These are phyloP conservation scores for Lindgomyces ingoldianus DNA, from an alignment of 495 filamentous ascomycete genomes.

Conservation along the genomic window DNA sequence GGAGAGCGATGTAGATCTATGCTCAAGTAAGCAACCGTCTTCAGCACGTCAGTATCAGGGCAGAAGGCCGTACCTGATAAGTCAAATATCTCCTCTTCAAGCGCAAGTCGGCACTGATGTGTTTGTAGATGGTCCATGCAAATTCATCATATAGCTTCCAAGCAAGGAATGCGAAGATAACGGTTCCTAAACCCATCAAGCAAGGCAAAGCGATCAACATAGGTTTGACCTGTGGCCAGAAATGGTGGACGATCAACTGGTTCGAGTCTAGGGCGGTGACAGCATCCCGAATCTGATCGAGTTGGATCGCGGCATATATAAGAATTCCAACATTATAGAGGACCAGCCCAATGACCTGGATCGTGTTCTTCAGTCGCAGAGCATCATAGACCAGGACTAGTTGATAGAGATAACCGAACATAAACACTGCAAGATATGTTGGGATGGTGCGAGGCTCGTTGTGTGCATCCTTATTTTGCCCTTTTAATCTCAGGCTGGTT, in stretches of 20 bases:
- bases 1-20: constrained; percentile 95
- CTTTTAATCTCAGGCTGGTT: constrained; percentile 51
- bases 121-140: constrained; percentile 98
- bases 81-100: constrained; percentile 96
- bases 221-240: constrained; percentile 70
- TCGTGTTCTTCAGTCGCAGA: constrained; percentile 91
- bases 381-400: constrained; percentile 89
- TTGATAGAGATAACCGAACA: constrained; percentile 94
- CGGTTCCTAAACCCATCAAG: constrained; percentile 73
- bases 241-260: constrained; percentile 29
- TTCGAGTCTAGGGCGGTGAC: constrained; percentile 51
- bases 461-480: constrained; percentile 28
- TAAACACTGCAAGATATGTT: constrained; percentile 92
- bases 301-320: constrained; percentile 88
- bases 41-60: too few relatives aligned
- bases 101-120: constrained; percentile 93
- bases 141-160: constrained; percentile 99
- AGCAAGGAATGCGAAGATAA: constrained; percentile 72
- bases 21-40: too few relatives aligned
- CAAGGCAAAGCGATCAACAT: constrained; percentile 83
- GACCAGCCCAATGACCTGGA: constrained; percentile 95
- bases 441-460: constrained; percentile 68
- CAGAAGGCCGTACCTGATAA: constrained; percentile 72
- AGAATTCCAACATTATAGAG: constrained; percentile 87
- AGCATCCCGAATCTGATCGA: constrained; percentile 79